phyloP scores from a whole-genome alignment of 495 filamentous ascomycete species.

The Penicillium bialowiezense region DNA sequence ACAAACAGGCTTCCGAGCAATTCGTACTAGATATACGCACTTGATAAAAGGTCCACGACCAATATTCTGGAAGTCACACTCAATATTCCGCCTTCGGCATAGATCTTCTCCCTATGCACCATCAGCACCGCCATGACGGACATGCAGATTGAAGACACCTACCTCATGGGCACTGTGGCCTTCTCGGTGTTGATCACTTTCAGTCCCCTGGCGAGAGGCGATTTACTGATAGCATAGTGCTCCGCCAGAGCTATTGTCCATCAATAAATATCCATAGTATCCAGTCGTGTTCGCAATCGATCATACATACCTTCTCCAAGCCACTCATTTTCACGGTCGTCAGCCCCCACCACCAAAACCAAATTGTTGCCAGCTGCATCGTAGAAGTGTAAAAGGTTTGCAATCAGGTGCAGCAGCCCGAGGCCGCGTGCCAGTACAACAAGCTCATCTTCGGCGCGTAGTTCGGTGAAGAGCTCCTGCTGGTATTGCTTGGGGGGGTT shows the following conservation, averaged over 20 bases:
- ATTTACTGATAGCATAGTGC: conserved; percentile 80
- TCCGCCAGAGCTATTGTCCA: conserved; percentile 69
- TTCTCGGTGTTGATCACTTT: conserved; percentile 92
- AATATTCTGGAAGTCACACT: conserved; percentile 96
- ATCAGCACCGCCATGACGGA: conserved; percentile 17
- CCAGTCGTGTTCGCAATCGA: not conserved
- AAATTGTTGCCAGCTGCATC: conserved; percentile 94
- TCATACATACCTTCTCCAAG: conserved; percentile 66
- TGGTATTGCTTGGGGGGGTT: conserved; percentile 61
- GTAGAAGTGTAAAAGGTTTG: conserved; percentile 92
- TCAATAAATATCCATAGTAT: not conserved
- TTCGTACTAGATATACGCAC: conserved; percentile 28
- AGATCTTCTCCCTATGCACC: conserved; percentile 73
- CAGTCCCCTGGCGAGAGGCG: conserved; percentile 75
- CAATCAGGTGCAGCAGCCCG: conserved; percentile 83
- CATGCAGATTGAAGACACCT: conserved; percentile 4
- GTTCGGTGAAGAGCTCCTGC: conserved; percentile 88
- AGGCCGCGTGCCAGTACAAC: conserved; percentile 88
- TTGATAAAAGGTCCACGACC: conserved; percentile 85
- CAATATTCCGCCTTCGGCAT: conserved; percentile 83
- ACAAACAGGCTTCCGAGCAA: conserved; percentile 1
- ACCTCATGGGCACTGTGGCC: conserved; percentile 75
- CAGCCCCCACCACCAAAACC: conserved; percentile 83
- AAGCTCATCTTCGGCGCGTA: conserved; percentile 87
- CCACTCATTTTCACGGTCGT: conserved; percentile 92